Percentiles rank a stretch among this genome's conserved stretches.
These are phyloP conservation scores for Lasiosphaeria hispida DNA, from an alignment of 495 filamentous ascomycete species.

Conservation along the genomic window DNA sequence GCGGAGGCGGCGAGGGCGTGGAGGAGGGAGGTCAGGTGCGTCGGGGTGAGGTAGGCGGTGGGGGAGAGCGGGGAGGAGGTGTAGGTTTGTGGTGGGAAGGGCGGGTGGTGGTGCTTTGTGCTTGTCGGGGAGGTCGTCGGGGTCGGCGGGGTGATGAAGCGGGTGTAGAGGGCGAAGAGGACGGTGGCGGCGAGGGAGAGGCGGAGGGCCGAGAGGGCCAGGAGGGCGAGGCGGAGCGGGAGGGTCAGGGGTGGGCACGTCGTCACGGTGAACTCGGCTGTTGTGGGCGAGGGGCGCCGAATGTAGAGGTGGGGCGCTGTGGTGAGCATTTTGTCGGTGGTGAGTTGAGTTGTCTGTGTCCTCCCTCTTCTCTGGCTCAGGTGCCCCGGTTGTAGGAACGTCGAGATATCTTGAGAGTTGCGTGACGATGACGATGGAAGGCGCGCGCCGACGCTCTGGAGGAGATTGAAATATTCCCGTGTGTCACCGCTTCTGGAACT, in stretches of 20 bases:
- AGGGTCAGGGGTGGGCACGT: conserved; percentile 61
- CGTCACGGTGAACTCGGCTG: conserved; percentile 82
- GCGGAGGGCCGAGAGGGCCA: conserved; percentile 50
- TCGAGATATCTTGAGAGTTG: too few relatives aligned
- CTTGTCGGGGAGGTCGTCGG: too few relatives aligned
- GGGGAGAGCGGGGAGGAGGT: conserved; percentile 8
- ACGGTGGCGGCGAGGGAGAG: conserved; percentile 31
- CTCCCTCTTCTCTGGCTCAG: too few relatives aligned
- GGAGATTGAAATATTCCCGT: too few relatives aligned
- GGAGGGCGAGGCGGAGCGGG: conserved; percentile 53
- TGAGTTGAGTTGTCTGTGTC: not conserved
- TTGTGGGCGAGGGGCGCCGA: conserved; percentile 77
- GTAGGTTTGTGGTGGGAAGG: not conserved
- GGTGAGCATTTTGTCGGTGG: conserved; percentile 45
- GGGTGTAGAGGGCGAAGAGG: conserved; percentile 37
- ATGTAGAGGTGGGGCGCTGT: conserved; percentile 56
- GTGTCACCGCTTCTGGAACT: too few relatives aligned
- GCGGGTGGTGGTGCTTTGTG: not conserved
- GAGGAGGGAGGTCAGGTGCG: conserved; percentile 26
- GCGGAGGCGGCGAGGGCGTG: conserved; percentile 33
- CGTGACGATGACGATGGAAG: too few relatives aligned
- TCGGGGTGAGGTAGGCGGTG: conserved; percentile 2
- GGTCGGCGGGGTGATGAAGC: conserved; percentile 13
- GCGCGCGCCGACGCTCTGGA: too few relatives aligned
- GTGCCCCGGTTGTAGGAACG: too few relatives aligned